Evolutionary conservation across 2,329 filamentous ascomycete species (phyloP).

Genomic region (Zalaria sp.): DNA sequence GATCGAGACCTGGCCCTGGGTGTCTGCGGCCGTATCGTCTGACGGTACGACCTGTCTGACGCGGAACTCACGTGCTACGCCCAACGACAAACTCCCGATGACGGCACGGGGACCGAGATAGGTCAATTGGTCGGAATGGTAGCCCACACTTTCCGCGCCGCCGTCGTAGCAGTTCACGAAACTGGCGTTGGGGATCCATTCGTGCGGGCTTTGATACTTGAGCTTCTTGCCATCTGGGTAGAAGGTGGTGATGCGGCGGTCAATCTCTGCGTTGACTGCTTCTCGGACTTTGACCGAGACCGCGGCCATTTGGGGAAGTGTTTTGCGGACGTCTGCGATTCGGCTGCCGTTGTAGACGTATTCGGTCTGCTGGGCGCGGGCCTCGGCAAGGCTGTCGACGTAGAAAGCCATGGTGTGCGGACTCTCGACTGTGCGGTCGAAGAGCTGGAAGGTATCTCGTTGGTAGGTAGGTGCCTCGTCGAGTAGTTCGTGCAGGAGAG

Average conservation of each 20-base stretch:
- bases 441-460: slow-evolving; percentile 65
- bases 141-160: slow-evolving; percentile 69
- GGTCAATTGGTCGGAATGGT: slow-evolving; percentile 83
- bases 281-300: slow-evolving; percentile 57
- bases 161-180: slow-evolving; percentile 93
- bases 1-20: slow-evolving; percentile 76
- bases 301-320: slow-evolving; percentile 58
- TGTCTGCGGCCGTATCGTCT: slow-evolving; percentile 37
- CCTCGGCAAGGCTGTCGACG: slow-evolving; percentile 59
- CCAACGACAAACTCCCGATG: slow-evolving; percentile 81
- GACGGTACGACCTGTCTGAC: slow-evolving; percentile 60
- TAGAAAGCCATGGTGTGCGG: slow-evolving; percentile 79
- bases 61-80: slow-evolving; percentile 86
- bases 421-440: slow-evolving; percentile 72
- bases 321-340: slow-evolving; percentile 60
- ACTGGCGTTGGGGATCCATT: slow-evolving; percentile 76
- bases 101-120: slow-evolving; percentile 80
- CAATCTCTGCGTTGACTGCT: slow-evolving; percentile 67
- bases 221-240: slow-evolving; percentile 63
- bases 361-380: slow-evolving; percentile 55
- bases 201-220: slow-evolving; percentile 55
- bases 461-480: slow-evolving; percentile 58
- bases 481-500: slow-evolving; percentile 61
- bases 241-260: slow-evolving; percentile 49
- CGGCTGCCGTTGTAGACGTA: slow-evolving; percentile 76